A percentile compares a stretch with the other conserved stretches of the same genome.
These are phyloP conservation scores for Boletus rubescentipes DNA, from an alignment of 768 basidiomycete species.

Conservation along the genomic window DNA sequence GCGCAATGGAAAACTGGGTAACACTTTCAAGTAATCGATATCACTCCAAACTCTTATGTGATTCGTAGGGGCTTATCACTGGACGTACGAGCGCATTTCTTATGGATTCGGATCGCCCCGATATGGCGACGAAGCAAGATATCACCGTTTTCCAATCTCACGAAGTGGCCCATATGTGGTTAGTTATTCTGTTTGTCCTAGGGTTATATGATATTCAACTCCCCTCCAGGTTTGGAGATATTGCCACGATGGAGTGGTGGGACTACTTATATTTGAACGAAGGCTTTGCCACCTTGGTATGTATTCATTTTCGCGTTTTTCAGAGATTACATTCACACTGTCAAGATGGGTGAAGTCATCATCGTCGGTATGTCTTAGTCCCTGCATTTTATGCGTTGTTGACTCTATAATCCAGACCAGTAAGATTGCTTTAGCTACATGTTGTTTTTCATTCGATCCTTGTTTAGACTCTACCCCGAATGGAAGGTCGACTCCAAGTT, in stretches of 20 bases:
- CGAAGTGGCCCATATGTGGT: slow-evolving; percentile 86
- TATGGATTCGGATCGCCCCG: slow-evolving; percentile 72
- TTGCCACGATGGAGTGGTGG: slow-evolving; percentile 95
- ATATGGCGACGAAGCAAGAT: slow-evolving; percentile 73
- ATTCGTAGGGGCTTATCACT: slow-evolving; percentile 76
- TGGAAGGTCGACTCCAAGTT: slow-evolving; percentile 85
- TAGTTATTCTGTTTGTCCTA: slow-evolving; percentile 14
- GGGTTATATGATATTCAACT: slow-evolving; percentile 10
- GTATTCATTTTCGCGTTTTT: slow-evolving; percentile 20
- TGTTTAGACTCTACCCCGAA: slow-evolving; percentile 70
- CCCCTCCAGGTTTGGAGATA: slow-evolving; percentile 74
- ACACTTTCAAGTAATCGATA: not conserved
- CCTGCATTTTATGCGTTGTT: not conserved
- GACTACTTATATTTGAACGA: slow-evolving; percentile 81
- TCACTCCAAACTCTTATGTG: slow-evolving; percentile 2
- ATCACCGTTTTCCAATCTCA: slow-evolving; percentile 80
- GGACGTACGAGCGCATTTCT: slow-evolving; percentile 82
- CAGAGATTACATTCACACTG: slow-evolving; percentile 2
- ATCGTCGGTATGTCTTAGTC: slow-evolving; percentile 54
- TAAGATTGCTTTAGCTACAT: slow-evolving; percentile 27
- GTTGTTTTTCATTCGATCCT: not conserved
- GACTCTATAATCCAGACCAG: slow-evolving; percentile 47
- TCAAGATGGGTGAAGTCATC: slow-evolving; percentile 85
- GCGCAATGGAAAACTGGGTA: slow-evolving; percentile 93
- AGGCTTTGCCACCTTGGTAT: slow-evolving; percentile 85